Evolutionary conservation across 768 basidiomycete genomes (phyloP), one percentile per base, ranked within the genome.

Genomic region (Podaxis rugospora): DNA sequence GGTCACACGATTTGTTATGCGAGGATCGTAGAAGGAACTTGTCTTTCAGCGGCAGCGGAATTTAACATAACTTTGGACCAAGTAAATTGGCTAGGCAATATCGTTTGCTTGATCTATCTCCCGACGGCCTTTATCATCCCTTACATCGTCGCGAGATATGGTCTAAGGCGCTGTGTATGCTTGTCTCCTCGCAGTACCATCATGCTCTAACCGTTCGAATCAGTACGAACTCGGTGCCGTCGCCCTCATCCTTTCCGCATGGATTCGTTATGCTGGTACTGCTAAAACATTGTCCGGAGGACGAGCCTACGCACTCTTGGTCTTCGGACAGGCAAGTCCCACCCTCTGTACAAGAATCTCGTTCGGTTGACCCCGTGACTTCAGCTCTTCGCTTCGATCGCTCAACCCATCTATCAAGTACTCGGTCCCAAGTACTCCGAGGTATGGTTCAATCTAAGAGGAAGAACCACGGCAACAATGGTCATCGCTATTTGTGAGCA

Each of bases 71-170:
- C 86, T 0, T 73, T 92, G 18, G 77, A 85, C 70, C 73, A 89
- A 70, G 86, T 91, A 13, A 93, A 90, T 65, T 93, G 93, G 92
- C 75, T 94, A 1, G 86, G 88, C 9, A 93, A 90, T 66, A 77
- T 88, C 55, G 75, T 87, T 18, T 78, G 82, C 2, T 76, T 83
- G 36, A 70, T 86, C 0, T 92, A 84, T 64, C 75, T 93, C 14
- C 87, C 88, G 0, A 75, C 77, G 6, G 84, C 89, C 1, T 65
- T 89, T 36, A 64, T 83, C 16, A 73, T 88, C 13, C 92, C 92
- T 0, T 66, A 78, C 10, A 64, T 90, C 32, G 81, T 83, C 62
- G 74, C 78, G 16, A 78, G 79, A 63, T 86, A 81, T 63, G 89
- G 90, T 2, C 71, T 92, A 40, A 78, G 82, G 40, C 73, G 79